Base-by-base conservation (phyloP, 805 yeast genomes). In the Blastobotrys mokoenaii region DNA sequence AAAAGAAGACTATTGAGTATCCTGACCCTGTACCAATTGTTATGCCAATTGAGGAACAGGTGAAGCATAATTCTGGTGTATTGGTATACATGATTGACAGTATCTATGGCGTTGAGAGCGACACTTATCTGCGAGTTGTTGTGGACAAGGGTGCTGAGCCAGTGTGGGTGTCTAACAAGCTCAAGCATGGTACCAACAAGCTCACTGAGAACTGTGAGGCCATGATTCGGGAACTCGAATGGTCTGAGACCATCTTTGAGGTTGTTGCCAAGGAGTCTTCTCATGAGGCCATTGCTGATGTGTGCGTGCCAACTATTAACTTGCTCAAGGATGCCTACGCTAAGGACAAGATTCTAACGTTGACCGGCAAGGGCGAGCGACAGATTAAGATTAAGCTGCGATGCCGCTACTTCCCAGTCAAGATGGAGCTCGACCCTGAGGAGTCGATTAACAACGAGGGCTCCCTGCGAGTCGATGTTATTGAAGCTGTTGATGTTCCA, bases 361-460 rank as follows among this genome's bases (percentile, higher is more conserved):
- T 88, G 51, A 61, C 69, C 14, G 83, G 86, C 16, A 62, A 72
- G 14, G 69, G 73, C 25, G 67, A 70, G 5, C 72, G 76, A 15
- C 46, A 51, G 17, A 53, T 59, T 29, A 73, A 73, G 51, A 64
- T 88, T 50, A 74, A 70, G 52, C 50, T 84, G 14, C 80, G 78
- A 54, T 69, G 78, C 25, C 80, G 86, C 50, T 90, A 87, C 84
- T 74, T 87, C 58, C 98, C 98, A 27, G 66, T 87, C 35, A 64
- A 72, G 38, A 59, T 74, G 33, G 67, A 69, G 27, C 66, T 90
- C 38, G 95, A 95, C 45, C 76, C 78, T 14, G 72, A 75, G 33
- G 98, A 93, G 64, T 70, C 83, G 37, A 76, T 81, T 51, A 74
- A 81, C 41, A 83, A 87, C 62, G 72, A 79, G 47, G 98, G 98